These are phyloP conservation scores for Aphanomyces euteiches DNA, from an alignment of 352 stramenopile species.

Conservation along the genomic window DNA sequence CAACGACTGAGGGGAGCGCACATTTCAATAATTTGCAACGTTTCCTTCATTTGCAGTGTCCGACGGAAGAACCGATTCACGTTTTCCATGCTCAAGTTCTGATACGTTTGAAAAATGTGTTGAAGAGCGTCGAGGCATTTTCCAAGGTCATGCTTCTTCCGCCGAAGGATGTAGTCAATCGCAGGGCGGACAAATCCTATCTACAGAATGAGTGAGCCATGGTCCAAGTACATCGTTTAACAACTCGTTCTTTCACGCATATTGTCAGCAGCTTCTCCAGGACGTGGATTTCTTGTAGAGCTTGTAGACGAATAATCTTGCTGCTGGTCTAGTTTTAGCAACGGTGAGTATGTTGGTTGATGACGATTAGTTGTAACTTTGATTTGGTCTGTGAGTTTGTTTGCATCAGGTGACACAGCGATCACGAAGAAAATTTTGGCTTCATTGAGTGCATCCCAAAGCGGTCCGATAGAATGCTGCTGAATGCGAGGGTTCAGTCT, in stretches of 20 bases:
- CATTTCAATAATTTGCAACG: constrained; percentile 57
- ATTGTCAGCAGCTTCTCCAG: constrained; percentile 53
- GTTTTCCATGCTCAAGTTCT: constrained; percentile 60
- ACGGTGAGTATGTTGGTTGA: background rate
- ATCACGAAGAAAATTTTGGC: constrained; percentile 59
- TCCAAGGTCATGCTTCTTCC: constrained; percentile 42
- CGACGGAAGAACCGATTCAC: constrained; percentile 40
- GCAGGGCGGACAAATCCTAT: constrained; percentile 60
- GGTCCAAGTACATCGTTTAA: background rate
- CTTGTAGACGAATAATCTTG: constrained; percentile 36
- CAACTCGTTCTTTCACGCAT: constrained; percentile 46
- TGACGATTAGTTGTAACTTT: constrained; percentile 40
- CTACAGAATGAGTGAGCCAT: constrained; percentile 30
- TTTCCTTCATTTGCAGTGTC: background rate
- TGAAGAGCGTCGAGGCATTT: constrained; percentile 44
- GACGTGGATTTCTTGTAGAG: constrained; percentile 43
- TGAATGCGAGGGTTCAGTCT: constrained; percentile 57
- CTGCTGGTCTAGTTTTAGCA: constrained; percentile 13
- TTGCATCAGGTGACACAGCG: constrained; percentile 47
- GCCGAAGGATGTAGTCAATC: constrained; percentile 45
- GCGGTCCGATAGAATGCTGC: constrained; percentile 58
- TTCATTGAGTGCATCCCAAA: constrained; percentile 44
- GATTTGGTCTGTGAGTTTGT: constrained; percentile 59
- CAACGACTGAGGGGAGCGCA: constrained; percentile 56
- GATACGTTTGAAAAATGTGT: constrained; percentile 45